Evolutionary conservation across 169 alveolate species (phyloP).

Genomic region (Plasmodium malariae): DNA sequence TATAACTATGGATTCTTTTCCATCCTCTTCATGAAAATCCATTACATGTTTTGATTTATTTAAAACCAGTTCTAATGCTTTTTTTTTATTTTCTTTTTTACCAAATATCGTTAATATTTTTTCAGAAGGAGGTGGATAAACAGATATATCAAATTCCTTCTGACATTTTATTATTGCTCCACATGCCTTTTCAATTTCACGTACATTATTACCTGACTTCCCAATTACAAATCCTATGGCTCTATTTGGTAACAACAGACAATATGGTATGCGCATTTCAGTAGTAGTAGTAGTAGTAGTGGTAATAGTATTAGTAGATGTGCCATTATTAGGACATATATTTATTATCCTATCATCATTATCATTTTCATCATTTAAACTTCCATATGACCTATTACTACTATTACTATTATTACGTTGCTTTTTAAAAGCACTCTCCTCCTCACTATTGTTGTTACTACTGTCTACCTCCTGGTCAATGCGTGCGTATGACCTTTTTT

Average conservation of each 20-base stretch:
- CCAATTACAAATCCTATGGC: slow-evolving; percentile 72
- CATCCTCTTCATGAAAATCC: slow-evolving; percentile 77
- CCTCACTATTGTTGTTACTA: slow-evolving; percentile 41
- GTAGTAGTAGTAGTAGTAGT: neutral
- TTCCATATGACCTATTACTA: slow-evolving; percentile 57
- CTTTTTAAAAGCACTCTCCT: slow-evolving; percentile 30
- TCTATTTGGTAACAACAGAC: slow-evolving; percentile 63
- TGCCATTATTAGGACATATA: too few relatives aligned
- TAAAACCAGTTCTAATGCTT: slow-evolving; percentile 69
- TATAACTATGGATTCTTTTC: slow-evolving; percentile 66
- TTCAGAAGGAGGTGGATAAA: slow-evolving; percentile 72
- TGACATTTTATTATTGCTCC: slow-evolving; percentile 71
- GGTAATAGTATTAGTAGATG: too few relatives aligned
- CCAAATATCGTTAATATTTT: slow-evolving; percentile 53
- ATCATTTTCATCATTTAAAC: slow-evolving; percentile 35
- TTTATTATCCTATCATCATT: slow-evolving; percentile 12
- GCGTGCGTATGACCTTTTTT: slow-evolving; percentile 53
- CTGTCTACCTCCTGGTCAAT: slow-evolving; percentile 35
- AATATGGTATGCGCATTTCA: slow-evolving; percentile 69
- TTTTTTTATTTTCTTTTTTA: slow-evolving; percentile 72
- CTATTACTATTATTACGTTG: slow-evolving; percentile 53
- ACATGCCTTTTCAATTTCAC: slow-evolving; percentile 73
- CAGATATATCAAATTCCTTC: slow-evolving; percentile 69
- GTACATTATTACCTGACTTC: slow-evolving; percentile 69
- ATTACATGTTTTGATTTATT: slow-evolving; percentile 60